Evolutionary conservation across 2,329 filamentous ascomycete genomes (phyloP), one percentile per base, ranked within the genome.

Genomic region (Xylariaceae sp.): DNA sequence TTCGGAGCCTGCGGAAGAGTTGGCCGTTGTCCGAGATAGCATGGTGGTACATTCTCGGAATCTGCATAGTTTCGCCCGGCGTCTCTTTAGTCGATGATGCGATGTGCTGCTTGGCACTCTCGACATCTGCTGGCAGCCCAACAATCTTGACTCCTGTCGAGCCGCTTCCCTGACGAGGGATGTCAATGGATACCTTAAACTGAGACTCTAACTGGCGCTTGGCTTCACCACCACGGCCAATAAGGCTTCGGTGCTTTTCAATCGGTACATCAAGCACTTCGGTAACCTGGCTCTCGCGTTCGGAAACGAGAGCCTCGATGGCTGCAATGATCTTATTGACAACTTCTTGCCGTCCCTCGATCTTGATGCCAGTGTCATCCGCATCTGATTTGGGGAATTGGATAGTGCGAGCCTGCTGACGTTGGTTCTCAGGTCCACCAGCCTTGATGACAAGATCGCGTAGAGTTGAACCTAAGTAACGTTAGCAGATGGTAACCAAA

Each of bases 341-440:
- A 19, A 99, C 77, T 36, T 84, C 83, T 54, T 82, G 84, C 42
- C 87, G 86, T 30, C 94, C 94, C 71, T 96, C 91, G 6, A 99
- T 77, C 66, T 87, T 91, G 70, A 99, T 96, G 22, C 80, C 81
- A 64, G 87, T 89, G 40, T 88, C 90, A 52, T 87, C 85, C 45
- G 86, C 82, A 50, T 95, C 91, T 57, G 89, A 85, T 67, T 91
- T 90, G 49, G 94, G 94, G 76, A 99, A 97, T 68, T 92, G 90
- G 52, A 99, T 90, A 62, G 92, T 90, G 55, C 92, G 88, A 45
- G 90, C 89, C 60, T 94, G 82, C 54, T 88, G 86, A 38, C 88
- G 85, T 55, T 86, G 82, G 64, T 96, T 91, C 59, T 90, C 87
- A 35, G 91, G 90, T 10, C 94, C 95, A 55, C 94, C 95, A 42